A percentile compares a stretch with the other conserved stretches of the same genome.
phyloP scores from a whole-genome alignment of 306 rosid genomes.

The Inga leiocalycina region DNA sequence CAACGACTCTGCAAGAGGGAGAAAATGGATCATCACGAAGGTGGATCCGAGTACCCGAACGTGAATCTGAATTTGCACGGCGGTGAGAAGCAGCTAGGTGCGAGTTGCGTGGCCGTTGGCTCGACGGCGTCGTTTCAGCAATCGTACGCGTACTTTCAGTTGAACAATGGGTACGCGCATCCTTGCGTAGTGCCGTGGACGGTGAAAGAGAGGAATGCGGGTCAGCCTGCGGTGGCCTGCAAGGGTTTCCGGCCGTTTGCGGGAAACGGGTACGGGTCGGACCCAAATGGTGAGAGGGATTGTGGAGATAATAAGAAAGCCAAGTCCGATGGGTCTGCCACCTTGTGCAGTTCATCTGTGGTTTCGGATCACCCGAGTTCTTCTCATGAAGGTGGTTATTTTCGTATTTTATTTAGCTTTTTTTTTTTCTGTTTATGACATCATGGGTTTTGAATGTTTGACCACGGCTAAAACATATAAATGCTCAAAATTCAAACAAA shows the following conservation, averaged over 20 bases:
- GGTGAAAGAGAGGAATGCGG: constrained; percentile 12
- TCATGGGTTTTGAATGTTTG: neutral
- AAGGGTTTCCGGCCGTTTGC: constrained; percentile 40
- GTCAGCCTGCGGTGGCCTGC: constrained; percentile 23
- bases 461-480: neutral
- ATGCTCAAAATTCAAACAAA: neutral
- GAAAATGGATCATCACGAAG: neutral
- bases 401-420: neutral
- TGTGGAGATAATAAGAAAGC: constrained; percentile 26
- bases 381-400: constrained; percentile 60
- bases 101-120: neutral
- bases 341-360: constrained; percentile 56
- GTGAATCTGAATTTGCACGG: neutral
- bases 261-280: constrained; percentile 9
- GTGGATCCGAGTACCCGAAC: neutral
- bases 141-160: constrained; percentile 32
- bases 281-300: constrained; percentile 19
- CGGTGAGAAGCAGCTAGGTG: neutral
- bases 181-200: constrained; percentile 47
- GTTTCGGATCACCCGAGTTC: constrained; percentile 51
- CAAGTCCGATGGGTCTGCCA: constrained; percentile 47
- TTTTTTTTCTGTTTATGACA: neutral
- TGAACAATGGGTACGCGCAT: constrained; percentile 35
- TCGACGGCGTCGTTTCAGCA: constrained; percentile 18
- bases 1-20: constrained; percentile 39